Evolutionary conservation across 129 eudicot species (phyloP).

Genomic region (Artemisia argyi): DNA sequence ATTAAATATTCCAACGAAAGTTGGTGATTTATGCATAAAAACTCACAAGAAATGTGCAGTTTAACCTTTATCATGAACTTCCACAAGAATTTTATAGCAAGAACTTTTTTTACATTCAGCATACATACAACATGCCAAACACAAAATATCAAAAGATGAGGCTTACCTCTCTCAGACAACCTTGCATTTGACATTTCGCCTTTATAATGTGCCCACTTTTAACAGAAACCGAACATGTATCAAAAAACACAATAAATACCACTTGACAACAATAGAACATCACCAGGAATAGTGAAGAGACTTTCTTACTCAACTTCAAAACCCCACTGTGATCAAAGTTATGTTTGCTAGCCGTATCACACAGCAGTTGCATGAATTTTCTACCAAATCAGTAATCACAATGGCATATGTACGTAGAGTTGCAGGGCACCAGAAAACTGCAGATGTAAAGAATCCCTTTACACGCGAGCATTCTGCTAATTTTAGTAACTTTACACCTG

Average conservation of each 20-base stretch:
- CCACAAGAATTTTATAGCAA: no score
- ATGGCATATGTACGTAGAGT: not conserved
- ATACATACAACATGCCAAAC: not conserved
- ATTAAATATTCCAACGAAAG: not conserved
- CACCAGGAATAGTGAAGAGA: conserved; percentile 64
- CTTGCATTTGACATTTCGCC: no score
- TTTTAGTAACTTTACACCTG: no score
- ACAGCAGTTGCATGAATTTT: conserved; percentile 11
- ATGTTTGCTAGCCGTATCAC: not conserved
- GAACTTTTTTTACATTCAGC: no score
- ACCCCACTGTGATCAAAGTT: conserved; percentile 43
- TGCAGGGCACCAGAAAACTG: not conserved
- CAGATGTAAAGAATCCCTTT: not conserved
- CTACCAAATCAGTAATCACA: not conserved
- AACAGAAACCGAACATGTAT: not conserved
- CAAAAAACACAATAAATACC: not conserved
- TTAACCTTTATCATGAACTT: not conserved
- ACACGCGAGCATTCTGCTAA: not conserved
- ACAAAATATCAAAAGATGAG: conserved; percentile 15
- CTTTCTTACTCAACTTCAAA: conserved; percentile 80
- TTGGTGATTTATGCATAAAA: not conserved
- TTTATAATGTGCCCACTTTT: no score
- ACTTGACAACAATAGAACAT: not conserved
- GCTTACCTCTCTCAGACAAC: conserved; percentile 84
- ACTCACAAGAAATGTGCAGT: not conserved